Base-by-base conservation (phyloP, 164 flowering plant genomes). In the Vitis amurensis region DNA sequence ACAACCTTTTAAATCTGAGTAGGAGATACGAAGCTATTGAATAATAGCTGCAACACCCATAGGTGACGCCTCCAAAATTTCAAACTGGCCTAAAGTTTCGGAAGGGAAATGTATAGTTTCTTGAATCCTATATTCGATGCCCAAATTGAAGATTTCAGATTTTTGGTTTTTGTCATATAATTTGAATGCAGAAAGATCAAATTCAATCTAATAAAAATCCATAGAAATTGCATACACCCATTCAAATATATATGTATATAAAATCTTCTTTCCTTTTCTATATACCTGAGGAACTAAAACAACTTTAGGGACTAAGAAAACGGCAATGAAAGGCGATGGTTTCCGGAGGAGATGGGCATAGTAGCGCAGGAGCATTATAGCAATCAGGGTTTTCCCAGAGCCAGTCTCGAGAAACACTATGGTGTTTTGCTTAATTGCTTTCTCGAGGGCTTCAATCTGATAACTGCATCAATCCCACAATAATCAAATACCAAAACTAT, bases 381-480 rank as follows among this genome's bases (percentile, higher is more conserved):
- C 91, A 16, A 94, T 92, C 64, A 94, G 73, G 16, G 98, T 94
- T 83, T 92, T 94, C 44, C 98, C 98, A 16, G 97, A 84, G 4
- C 98, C 98, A n/a, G 97, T 92, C 74, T 92, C 98, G 63, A 92
- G 76, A 73, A 75, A 92, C 31, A 82, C 97, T 14, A 94, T 84
- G 0, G 97, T 94, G 82, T 94, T 94, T 80, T 78, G 74, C 76
- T 80, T 80, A 14, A 86, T 59, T 9, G 96, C 94, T 70, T 73
- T 85, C 76, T 91, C 97, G 66, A 94, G 48, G 9, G 97, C 97
- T 51, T 92, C 97, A 8, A 92, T 31, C 70, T 94, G 98, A 73
- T 92, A 94, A 68, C 98, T 94, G 73, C 67, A 63, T 30, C 11
- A 57, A 64, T 17, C 69, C 2, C 31, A 23, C n/a, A 61, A 63